Evolutionary conservation across 2,329 filamentous ascomycete genomes (phyloP).

Genomic region (Ascochyta viciae-villosae): DNA sequence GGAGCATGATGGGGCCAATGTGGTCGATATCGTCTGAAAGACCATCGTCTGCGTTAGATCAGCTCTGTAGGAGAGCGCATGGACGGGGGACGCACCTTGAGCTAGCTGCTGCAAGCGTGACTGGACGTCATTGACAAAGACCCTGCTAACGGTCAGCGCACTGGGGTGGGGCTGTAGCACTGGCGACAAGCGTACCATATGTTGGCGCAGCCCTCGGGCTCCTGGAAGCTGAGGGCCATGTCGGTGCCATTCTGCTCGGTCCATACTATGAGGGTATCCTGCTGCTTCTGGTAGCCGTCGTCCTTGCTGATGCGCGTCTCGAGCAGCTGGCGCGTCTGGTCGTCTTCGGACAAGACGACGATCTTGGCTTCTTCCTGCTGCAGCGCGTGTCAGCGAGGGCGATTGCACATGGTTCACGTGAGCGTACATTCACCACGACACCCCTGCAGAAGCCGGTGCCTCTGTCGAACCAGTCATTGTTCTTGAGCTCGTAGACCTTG

Average conservation of each 20-base stretch:
- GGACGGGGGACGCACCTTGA: conserved; percentile 60
- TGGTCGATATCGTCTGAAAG: conserved; percentile 86
- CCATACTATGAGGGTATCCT: conserved; percentile 99
- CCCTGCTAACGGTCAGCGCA: conserved; percentile 63
- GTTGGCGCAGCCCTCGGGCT: conserved; percentile 88
- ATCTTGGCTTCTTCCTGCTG: conserved; percentile 83
- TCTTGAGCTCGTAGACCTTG: conserved; percentile 98
- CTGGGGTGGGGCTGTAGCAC: background rate
- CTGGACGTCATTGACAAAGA: conserved; percentile 88
- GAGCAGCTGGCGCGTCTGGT: conserved; percentile 80
- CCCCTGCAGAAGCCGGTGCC: conserved; percentile 95
- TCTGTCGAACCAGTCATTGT: conserved; percentile 99
- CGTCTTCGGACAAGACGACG: conserved; percentile 90
- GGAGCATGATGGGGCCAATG: conserved; percentile 75
- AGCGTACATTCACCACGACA: conserved; percentile 72
- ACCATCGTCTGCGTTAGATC: conserved; percentile 70
- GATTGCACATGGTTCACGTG: conserved; percentile 6
- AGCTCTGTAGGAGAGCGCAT: conserved; percentile 17
- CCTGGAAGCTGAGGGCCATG: conserved; percentile 98
- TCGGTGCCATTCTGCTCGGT: conserved; percentile 90
- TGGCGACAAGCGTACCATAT: conserved; percentile 73
- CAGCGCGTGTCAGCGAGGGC: conserved; percentile 56
- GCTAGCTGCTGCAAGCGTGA: conserved; percentile 71
- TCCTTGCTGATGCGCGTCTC: conserved; percentile 92
- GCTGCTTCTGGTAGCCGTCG: conserved; percentile 97